These are phyloP conservation scores for Talaromyces sp. DNA, from an alignment of 2,329 filamentous ascomycete species.

Conservation along the genomic window DNA sequence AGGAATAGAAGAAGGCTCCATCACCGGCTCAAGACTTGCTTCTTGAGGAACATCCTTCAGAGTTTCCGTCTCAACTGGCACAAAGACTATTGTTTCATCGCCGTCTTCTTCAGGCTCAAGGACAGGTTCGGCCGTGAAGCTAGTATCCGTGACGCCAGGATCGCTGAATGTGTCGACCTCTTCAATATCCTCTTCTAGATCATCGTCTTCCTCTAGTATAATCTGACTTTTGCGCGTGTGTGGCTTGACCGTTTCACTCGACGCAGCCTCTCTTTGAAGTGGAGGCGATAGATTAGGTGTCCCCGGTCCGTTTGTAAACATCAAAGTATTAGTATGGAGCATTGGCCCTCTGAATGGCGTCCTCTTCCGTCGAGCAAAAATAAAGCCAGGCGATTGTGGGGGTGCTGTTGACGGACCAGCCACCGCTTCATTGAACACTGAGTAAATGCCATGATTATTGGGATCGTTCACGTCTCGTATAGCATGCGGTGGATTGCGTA, in stretches of 20 bases:
- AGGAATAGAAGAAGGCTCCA: constrained; percentile 36
- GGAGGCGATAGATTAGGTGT: constrained; percentile 34
- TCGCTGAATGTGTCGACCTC: constrained; percentile 43
- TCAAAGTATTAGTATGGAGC: constrained; percentile 40
- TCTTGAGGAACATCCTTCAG: constrained; percentile 20
- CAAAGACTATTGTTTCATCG: not conserved
- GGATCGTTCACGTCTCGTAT: constrained; percentile 30
- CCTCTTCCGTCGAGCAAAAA: constrained; percentile 48
- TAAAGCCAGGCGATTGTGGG: constrained; percentile 44
- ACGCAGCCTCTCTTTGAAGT: constrained; percentile 25
- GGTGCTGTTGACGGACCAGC: constrained; percentile 38
- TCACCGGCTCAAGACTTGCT: constrained; percentile 33
- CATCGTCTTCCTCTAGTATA: constrained; percentile 47
- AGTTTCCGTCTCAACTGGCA: constrained; percentile 20
- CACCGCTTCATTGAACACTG: constrained; percentile 40
- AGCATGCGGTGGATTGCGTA: constrained; percentile 53
- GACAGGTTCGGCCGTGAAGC: constrained; percentile 27
- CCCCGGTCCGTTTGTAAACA: constrained; percentile 35
- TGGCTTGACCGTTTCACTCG: constrained; percentile 25
- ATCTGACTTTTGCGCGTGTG: constrained; percentile 42
- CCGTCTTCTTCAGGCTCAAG: constrained; percentile 3
- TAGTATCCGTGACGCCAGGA: constrained; percentile 11
- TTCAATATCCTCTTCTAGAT: constrained; percentile 39
- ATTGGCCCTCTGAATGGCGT: constrained; percentile 48
- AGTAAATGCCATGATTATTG: constrained; percentile 28